These are phyloP conservation scores for Thuja plicata DNA, from an alignment of 83 land plant genomes.

Conservation along the genomic window DNA sequence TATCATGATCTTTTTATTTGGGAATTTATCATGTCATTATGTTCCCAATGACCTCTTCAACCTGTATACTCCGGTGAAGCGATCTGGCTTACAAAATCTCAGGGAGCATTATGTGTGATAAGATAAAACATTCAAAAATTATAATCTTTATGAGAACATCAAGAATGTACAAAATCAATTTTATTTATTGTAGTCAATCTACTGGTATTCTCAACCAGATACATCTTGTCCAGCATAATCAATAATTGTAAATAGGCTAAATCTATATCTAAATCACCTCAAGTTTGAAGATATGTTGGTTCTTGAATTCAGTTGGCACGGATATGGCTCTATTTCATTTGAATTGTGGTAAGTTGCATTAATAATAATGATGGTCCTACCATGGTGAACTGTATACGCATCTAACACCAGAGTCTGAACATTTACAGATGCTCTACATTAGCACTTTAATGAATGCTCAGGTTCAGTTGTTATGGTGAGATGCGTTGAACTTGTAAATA, in stretches of 20 bases:
- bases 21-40: background rate
- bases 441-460: background rate
- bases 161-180: background rate
- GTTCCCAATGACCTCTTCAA: background rate
- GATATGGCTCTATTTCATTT: background rate
- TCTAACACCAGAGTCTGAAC: too few species aligned
- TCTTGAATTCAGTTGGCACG: background rate
- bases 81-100: background rate
- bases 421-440: background rate
- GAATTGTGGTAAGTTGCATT: background rate
- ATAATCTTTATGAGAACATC: background rate
- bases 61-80: background rate
- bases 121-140: background rate
- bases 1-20: background rate
- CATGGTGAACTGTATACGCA: background rate
- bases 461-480: background rate
- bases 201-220: background rate
- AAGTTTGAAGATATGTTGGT: background rate
- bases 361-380: background rate
- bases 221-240: background rate
- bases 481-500: background rate
- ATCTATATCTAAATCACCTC: background rate
- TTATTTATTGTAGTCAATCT: background rate
- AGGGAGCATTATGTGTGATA: background rate
- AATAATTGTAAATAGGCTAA: background rate